These are phyloP conservation scores for Lotmaria passim DNA, from an alignment of 208 protist species.

Conservation along the genomic window DNA sequence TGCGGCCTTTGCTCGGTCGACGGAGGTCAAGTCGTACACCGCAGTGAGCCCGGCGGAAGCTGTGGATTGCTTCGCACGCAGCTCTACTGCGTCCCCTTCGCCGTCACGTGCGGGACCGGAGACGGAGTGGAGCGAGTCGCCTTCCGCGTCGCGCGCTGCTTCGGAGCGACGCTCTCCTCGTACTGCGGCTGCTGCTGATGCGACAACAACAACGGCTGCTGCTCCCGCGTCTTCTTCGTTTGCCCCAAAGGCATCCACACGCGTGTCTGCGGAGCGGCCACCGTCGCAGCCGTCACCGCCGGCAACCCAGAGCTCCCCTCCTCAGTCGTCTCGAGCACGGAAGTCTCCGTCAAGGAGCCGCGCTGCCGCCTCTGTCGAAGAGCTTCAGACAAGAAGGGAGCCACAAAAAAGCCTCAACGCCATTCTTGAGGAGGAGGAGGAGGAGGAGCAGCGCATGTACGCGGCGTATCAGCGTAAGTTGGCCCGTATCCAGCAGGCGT, in stretches of 20 bases:
- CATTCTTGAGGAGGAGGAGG: conserved; percentile 6
- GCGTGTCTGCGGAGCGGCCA: background rate
- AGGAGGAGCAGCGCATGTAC: conserved; percentile 29
- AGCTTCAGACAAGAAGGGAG: background rate
- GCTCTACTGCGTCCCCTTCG: background rate
- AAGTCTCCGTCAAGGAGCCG: conserved; percentile 1
- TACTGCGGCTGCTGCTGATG: too few species aligned
- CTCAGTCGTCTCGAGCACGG: too few species aligned
- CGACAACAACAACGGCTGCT: too few species aligned
- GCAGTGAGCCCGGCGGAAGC: background rate
- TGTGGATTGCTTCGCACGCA: background rate
- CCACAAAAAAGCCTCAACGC: too few species aligned
- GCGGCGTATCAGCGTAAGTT: conserved; percentile 25
- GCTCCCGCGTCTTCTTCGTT: background rate
- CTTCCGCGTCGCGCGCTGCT: background rate
- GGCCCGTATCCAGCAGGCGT: conserved; percentile 28
- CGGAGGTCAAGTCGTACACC: background rate
- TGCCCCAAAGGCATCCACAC: background rate
- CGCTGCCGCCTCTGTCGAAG: background rate
- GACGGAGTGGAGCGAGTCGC: background rate
- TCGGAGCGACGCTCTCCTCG: background rate
- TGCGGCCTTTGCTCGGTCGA: background rate
- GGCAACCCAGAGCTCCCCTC: too few species aligned
- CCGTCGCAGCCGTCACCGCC: background rate
- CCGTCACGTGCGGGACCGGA: background rate